These are phyloP conservation scores for Colletotrichum tofieldiae DNA, from an alignment of 2,329 filamentous ascomycete species.

Conservation along the genomic window DNA sequence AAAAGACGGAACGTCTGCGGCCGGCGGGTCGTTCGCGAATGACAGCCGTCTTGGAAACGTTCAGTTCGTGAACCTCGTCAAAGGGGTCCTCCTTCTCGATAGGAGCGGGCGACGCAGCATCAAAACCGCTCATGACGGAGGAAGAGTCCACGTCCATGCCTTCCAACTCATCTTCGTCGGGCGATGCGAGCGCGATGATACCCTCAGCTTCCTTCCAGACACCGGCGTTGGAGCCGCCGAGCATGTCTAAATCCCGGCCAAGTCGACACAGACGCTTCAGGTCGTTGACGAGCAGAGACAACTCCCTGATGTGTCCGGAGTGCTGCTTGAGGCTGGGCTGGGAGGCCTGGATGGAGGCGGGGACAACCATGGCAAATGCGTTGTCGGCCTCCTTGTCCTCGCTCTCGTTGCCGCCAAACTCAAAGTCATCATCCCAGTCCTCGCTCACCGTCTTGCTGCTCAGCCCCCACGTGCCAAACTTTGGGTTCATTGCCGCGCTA, in stretches of 20 bases:
- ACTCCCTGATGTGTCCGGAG: constrained; percentile 86
- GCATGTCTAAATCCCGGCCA: constrained; percentile 77
- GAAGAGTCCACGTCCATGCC: constrained; percentile 55
- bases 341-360: constrained; percentile 83
- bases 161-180: constrained; percentile 72
- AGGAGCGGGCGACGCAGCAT: constrained; percentile 53
- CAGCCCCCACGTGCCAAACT: constrained; percentile 87
- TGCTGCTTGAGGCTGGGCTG: constrained; percentile 88
- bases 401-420: constrained; percentile 72
- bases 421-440: constrained; percentile 93
- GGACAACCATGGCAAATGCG: constrained; percentile 76
- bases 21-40: constrained; percentile 68
- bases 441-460: constrained; percentile 86
- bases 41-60: constrained; percentile 66
- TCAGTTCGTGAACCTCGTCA: constrained; percentile 57
- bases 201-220: constrained; percentile 88
- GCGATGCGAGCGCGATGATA: constrained; percentile 87
- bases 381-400: constrained; percentile 56
- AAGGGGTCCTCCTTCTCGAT: constrained; percentile 63
- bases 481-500: constrained; percentile 68
- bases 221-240: constrained; percentile 70
- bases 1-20: constrained; percentile 74
- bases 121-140: constrained; percentile 62
- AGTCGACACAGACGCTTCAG: constrained; percentile 83
- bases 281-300: constrained; percentile 86